Conservation (phyloP, 2,329 filamentous ascomycete genomes). For the Cladophialophora yegresii region DNA sequence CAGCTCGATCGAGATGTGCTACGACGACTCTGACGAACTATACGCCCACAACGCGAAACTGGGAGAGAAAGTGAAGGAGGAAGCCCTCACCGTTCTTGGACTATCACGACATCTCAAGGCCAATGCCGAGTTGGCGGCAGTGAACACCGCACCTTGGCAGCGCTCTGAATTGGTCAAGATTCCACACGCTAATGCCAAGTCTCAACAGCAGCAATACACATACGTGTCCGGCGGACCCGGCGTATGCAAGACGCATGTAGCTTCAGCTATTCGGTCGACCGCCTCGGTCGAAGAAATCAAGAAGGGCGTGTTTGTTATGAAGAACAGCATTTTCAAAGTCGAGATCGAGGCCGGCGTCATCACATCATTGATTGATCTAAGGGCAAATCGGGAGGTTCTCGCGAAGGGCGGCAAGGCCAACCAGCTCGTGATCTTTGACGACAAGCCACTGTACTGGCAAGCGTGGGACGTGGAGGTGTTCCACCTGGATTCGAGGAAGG, state of each 20-base stretch:
- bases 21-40: conserved; percentile 89
- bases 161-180: conserved; percentile 72
- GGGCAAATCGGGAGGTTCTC: conserved; percentile 74
- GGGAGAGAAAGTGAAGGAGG: conserved; percentile 69
- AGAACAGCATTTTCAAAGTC: conserved; percentile 75
- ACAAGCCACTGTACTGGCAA: conserved; percentile 97
- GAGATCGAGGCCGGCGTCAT: conserved; percentile 74
- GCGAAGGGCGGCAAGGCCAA: conserved; percentile 74
- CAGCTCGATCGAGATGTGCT: conserved; percentile 96
- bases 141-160: conserved; percentile 88
- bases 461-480: conserved; percentile 98
- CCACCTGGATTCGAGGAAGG: conserved; percentile 82
- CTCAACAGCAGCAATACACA: conserved; percentile 42
- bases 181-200: conserved; percentile 44
- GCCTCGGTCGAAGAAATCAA: conserved; percentile 55
- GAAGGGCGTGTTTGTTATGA: conserved; percentile 70
- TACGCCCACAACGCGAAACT: conserved; percentile 81
- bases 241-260: conserved; percentile 42
- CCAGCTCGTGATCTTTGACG: conserved; percentile 91
- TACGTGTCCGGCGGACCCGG: conserved; percentile 53
- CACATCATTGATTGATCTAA: conserved; percentile 77
- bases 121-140: conserved; percentile 57
- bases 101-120: conserved; percentile 52
- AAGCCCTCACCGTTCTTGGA: conserved; percentile 68
- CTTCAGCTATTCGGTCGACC: conserved; percentile 35